Evolutionary conservation across 257 asterid species (phyloP), one percentile per base, ranked within the genome.

Genomic region (Salvia rosmarinus): DNA sequence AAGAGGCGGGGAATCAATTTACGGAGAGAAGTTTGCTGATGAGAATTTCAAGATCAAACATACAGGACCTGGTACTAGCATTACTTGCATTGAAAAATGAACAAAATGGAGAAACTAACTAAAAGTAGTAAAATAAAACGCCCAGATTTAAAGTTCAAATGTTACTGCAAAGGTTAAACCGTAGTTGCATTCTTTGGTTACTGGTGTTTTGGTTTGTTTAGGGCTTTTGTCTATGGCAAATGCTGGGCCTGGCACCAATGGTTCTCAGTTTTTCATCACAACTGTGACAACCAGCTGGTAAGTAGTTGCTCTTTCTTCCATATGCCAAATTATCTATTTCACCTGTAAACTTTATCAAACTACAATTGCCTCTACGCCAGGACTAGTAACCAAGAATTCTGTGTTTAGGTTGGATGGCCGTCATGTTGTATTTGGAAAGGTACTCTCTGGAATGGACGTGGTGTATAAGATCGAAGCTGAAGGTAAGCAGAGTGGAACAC

Each of bases 201-300:
- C 30, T 23, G 25, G 1, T n/a, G 30, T 67, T 49, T 30, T 30
- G 14, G 13, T 30, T 61, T 73, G 35, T 67, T 11, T 88, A 93
- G 97, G 98, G 23, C 71, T 76, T 51, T 19, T 91, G 74, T 91
- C 99, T 10, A 95, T 91, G 99, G 99, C 99, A 59, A 95, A 95
- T 76, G 88, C 99, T 39, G 98, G 98, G 34, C 42, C 74, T 1
- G 90, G 89, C 86, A 91, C 96, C 77, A 95, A 95, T 9, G 98
- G 99, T 23, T 95, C 99, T 65, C 98, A 95, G 77, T 95, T 95
- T 79, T 95, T 95, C 90, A 91, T 95, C 62, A 95, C 98, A 35
- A 95, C 98, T 14, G 99, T 91, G 85, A 95, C 99, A 65, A 91
- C 98, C 30, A 87, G 91, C 88, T 95, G 98, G 97, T 88, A 80